phyloP scores from a whole-genome alignment of 225 moss, liverwort and hornwort genomes.

The Anthoceros angustus region DNA sequence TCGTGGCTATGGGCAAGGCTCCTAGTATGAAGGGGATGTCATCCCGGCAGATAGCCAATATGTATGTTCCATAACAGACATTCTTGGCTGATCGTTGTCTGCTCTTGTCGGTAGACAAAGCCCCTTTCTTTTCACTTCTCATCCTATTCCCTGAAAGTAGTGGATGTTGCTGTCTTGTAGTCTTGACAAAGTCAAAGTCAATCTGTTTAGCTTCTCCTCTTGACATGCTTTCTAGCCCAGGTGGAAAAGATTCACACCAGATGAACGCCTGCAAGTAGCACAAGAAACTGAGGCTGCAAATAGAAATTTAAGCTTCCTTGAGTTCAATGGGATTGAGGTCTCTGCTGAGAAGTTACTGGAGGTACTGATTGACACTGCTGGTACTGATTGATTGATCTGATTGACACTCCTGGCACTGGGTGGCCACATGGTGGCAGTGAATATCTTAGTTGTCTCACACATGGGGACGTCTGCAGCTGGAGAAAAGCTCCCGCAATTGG shows the following conservation, averaged over 20 bases:
- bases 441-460: not conserved
- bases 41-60: not conserved
- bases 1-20: not conserved
- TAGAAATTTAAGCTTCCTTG: not conserved
- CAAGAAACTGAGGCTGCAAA: not conserved
- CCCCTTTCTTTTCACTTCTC: not conserved
- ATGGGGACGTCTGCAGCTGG: not conserved
- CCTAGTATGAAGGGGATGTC: not conserved
- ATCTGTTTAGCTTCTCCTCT: not conserved
- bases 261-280: not conserved
- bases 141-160: not conserved
- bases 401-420: too few species aligned
- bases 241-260: not conserved
- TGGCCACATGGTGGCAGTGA: not conserved
- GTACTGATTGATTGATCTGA: too few species aligned
- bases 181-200: not conserved
- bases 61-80: not conserved
- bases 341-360: not conserved
- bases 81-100: not conserved
- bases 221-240: conserved; percentile 1
- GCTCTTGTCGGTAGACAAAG: not conserved
- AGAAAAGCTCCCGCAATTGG: not conserved
- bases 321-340: conserved; percentile 1
- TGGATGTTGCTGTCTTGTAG: not conserved
- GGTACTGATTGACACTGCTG: not conserved